A percentile compares a stretch with the other conserved stretches of the same genome.
Evolutionary conservation across 805 yeast genomes (phyloP).

Genomic region (Myxozyma mucilagina): DNA sequence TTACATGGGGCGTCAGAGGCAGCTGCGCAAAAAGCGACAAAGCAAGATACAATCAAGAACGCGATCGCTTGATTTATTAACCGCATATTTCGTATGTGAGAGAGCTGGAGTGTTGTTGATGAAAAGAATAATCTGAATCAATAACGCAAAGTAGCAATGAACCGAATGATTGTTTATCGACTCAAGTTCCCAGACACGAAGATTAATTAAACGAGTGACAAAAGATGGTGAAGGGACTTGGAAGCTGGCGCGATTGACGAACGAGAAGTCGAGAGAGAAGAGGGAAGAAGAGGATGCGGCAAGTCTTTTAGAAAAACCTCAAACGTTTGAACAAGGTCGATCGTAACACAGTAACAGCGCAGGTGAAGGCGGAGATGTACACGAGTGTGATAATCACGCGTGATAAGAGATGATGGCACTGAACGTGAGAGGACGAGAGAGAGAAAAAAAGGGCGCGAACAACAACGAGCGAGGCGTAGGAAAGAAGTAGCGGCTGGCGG

Average conservation of each 20-base stretch:
- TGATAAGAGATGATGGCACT: background rate
- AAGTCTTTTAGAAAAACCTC: too few relatives aligned
- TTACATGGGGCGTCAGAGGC: constrained; percentile 13
- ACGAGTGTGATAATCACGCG: too few relatives aligned
- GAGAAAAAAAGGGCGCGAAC: background rate
- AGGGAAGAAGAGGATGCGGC: background rate
- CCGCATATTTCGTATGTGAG: constrained; percentile 5
- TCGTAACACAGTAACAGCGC: too few relatives aligned
- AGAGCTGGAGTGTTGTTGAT: background rate
- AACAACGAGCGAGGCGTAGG: constrained; percentile 2
- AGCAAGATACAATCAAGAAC: background rate
- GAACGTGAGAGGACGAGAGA: background rate
- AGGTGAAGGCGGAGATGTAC: too few relatives aligned
- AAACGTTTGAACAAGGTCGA: too few relatives aligned
- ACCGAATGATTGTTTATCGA: too few relatives aligned
- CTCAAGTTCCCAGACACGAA: background rate
- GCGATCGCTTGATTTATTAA: constrained; percentile 1
- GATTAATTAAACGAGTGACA: background rate
- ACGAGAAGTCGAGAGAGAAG: background rate
- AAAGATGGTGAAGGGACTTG: background rate
- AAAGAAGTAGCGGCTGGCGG: constrained; percentile 7
- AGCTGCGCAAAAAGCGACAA: constrained; percentile 3
- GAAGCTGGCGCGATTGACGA: background rate
- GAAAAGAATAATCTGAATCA: background rate
- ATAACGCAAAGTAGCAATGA: too few relatives aligned